Conservation (phyloP, 2,329 filamentous ascomycete genomes). For the Hypoxylon sp. region DNA sequence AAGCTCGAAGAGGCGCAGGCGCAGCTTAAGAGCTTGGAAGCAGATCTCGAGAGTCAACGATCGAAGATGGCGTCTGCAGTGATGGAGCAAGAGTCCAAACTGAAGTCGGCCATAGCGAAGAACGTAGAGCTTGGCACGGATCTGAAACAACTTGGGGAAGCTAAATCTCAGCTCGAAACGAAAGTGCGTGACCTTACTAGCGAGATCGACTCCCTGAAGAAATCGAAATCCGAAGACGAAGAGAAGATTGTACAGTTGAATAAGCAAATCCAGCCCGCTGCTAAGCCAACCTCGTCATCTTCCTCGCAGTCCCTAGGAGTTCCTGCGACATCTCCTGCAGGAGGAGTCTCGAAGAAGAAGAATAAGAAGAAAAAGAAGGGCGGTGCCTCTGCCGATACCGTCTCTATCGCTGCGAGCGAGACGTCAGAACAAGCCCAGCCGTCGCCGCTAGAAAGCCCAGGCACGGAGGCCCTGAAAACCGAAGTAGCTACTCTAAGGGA, state of each 20-base stretch:
- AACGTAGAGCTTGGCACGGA: conserved; percentile 43
- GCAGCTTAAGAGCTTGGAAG: conserved; percentile 55
- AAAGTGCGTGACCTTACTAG: conserved; percentile 55
- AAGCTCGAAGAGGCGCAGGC: conserved; percentile 54
- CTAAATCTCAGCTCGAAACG: conserved; percentile 46
- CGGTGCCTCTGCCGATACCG: conserved; percentile 57
- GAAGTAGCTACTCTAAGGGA: conserved; percentile 61
- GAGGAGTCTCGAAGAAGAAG: conserved; percentile 68
- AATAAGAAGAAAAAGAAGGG: conserved; percentile 92
- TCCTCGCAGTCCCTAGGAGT: conserved; percentile 39
- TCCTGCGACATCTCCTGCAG: conserved; percentile 39
- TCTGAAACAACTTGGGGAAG: conserved; percentile 51
- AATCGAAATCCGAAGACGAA: conserved; percentile 51
- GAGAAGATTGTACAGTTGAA: conserved; percentile 52
- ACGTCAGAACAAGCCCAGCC: conserved; percentile 48
- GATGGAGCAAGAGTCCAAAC: conserved; percentile 41
- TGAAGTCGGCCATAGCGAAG: conserved; percentile 39
- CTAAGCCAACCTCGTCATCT: conserved; percentile 23
- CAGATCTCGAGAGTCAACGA: conserved; percentile 46
- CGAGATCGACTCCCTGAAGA: conserved; percentile 53
- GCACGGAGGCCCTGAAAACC: conserved; percentile 52
- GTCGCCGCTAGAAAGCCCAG: conserved; percentile 41
- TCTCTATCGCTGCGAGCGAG: conserved; percentile 50
- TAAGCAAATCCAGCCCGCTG: conserved; percentile 45
- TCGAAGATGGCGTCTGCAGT: conserved; percentile 30